Percentiles rank a stretch among this genome's conserved stretches.
Evolutionary conservation across 163 green algal species (phyloP).

Genomic region (Scenedesmus sp.): DNA sequence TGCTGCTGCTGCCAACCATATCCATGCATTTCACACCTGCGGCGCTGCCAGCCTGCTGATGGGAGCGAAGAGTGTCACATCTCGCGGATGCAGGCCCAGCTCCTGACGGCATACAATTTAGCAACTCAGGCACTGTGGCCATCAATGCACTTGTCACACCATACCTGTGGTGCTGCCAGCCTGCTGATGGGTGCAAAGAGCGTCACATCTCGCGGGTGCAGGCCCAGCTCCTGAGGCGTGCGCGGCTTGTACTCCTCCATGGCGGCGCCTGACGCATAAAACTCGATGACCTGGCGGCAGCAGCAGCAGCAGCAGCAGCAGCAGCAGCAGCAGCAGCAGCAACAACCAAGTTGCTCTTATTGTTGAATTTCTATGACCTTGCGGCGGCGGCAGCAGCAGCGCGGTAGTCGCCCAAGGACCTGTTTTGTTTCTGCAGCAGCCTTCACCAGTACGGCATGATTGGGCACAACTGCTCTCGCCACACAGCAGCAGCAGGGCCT

Average conservation of each 20-base stretch:
- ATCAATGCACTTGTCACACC: not conserved
- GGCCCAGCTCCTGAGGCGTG: conserved; percentile 46
- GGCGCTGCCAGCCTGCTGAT: not conserved
- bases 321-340: not conserved
- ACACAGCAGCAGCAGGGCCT: too few relatives aligned
- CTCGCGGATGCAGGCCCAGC: not conserved
- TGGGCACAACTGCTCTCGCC: too few relatives aligned
- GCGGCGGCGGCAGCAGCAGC: too few relatives aligned
- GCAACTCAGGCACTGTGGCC: not conserved
- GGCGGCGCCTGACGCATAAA: conserved; percentile 32
- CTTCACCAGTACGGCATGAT: too few relatives aligned
- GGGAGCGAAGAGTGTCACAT: not conserved
- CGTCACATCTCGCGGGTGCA: conserved; percentile 48
- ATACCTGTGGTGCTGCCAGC: conserved; percentile 47
- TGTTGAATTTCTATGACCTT: too few relatives aligned
- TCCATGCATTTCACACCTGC: not conserved
- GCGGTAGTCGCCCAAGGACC: too few relatives aligned
- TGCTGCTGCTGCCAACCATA: not conserved
- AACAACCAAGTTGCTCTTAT: too few relatives aligned
- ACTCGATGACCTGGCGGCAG: conserved; percentile 47
- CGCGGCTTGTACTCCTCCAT: conserved; percentile 47
- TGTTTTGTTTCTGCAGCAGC: too few relatives aligned
- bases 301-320: not conserved
- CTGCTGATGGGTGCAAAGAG: conserved; percentile 47
- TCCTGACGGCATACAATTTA: not conserved